phyloP scores from a whole-genome alignment of 1,284 basidiomycete species.

The Tilletiaria anomala region DNA sequence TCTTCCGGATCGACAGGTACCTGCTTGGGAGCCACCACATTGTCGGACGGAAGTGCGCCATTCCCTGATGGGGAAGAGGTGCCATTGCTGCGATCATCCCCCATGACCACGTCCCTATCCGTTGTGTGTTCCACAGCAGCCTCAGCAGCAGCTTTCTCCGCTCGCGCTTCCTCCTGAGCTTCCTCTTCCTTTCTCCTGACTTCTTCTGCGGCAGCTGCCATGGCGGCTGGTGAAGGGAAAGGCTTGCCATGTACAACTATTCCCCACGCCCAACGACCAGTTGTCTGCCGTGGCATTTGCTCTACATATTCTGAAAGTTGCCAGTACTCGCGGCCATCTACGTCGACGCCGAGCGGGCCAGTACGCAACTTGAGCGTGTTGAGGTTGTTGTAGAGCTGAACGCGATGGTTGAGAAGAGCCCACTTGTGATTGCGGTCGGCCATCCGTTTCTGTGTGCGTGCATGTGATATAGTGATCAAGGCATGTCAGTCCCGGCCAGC shows the following conservation, averaged over 20 bases:
- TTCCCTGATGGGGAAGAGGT: background rate
- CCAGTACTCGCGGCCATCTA: slow-evolving; percentile 10
- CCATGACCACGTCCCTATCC: background rate
- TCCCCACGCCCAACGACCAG: slow-evolving; percentile 1
- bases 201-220: too few relatives aligned
- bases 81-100: background rate
- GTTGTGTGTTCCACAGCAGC: background rate
- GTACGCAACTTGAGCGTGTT: slow-evolving; percentile 3
- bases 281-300: background rate
- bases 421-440: slow-evolving; percentile 2
- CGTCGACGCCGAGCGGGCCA: slow-evolving; percentile 10
- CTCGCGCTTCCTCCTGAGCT: background rate
- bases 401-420: background rate
- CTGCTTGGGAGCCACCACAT: too few relatives aligned
- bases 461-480: background rate
- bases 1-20: too few relatives aligned
- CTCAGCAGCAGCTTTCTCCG: background rate
- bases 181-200: background rate
- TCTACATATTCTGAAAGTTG: slow-evolving; percentile 6
- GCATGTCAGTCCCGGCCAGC: too few relatives aligned
- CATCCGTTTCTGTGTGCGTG: background rate
- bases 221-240: background rate
- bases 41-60: background rate
- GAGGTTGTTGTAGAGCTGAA: background rate
- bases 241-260: slow-evolving; percentile 1